phyloP scores from a whole-genome alignment of 1,284 basidiomycete species.

The Psilocybe mexicana region DNA sequence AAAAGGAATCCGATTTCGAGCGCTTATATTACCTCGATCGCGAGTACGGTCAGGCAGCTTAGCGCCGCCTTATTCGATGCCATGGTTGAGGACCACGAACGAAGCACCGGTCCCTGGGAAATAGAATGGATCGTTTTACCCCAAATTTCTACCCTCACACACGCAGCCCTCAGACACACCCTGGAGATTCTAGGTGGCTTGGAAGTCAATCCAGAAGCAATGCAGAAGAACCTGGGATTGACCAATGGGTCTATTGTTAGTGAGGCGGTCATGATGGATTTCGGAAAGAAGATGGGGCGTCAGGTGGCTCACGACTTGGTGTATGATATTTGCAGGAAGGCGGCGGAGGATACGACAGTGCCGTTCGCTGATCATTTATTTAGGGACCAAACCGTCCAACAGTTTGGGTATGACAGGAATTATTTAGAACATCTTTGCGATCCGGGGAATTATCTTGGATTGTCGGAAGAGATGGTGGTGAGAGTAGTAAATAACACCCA shows the following conservation, averaged over 20 bases:
- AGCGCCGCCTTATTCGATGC: constrained; percentile 40
- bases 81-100: constrained; percentile 48
- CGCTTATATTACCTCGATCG: constrained; percentile 43
- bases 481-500: constrained; percentile 2
- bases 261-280: constrained; percentile 48
- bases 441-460: constrained; percentile 39
- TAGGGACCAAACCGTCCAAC: constrained; percentile 28
- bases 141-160: constrained; percentile 42
- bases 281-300: constrained; percentile 40
- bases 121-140: constrained; percentile 48
- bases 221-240: constrained; percentile 38
- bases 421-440: constrained; percentile 35
- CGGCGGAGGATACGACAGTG: constrained; percentile 20
- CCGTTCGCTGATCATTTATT: constrained; percentile 35
- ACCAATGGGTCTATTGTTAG: constrained; percentile 42
- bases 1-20: constrained; percentile 46
- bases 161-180: constrained; percentile 39
- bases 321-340: constrained; percentile 40
- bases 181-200: constrained; percentile 35
- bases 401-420: constrained; percentile 27
- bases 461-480: constrained; percentile 38
- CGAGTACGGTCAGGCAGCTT: constrained; percentile 39
- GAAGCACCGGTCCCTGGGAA: constrained; percentile 49
- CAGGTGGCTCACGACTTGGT: constrained; percentile 44
- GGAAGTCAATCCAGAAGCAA: constrained; percentile 38